These are phyloP conservation scores for Verbena officinalis DNA, from an alignment of 257 asterid genomes.

Conservation along the genomic window DNA sequence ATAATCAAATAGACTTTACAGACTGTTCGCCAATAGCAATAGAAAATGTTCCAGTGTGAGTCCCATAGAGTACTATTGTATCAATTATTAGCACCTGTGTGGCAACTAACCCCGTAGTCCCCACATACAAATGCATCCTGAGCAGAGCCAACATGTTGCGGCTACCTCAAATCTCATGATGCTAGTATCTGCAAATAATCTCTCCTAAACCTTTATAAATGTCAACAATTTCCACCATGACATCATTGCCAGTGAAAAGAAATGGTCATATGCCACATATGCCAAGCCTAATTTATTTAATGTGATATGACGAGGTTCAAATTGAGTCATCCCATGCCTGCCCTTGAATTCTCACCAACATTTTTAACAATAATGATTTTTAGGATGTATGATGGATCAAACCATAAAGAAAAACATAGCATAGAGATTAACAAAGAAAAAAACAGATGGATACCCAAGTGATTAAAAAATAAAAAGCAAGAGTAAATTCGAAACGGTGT, in stretches of 20 bases:
- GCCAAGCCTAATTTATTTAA: not conserved
- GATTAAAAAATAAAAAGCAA: not conserved
- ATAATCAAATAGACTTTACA: constrained; percentile 1
- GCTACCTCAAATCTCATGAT: constrained; percentile 6
- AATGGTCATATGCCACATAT: not conserved
- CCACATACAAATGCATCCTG: not conserved
- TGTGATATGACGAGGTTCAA: not conserved
- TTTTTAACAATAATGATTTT: not conserved
- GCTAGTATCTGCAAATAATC: not conserved
- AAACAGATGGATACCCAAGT: not conserved
- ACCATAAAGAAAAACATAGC: not conserved
- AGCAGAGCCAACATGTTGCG: not conserved
- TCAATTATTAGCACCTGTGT: not conserved
- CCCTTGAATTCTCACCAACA: not conserved
- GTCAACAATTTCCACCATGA: constrained; percentile 7
- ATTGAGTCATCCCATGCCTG: not conserved
- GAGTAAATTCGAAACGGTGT: not conserved
- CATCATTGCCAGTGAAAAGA: too few species aligned
- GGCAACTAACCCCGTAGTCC: constrained; percentile 1
- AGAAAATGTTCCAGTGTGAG: not conserved
- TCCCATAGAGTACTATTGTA: not conserved
- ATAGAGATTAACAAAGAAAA: not conserved
- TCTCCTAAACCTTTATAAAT: not conserved
- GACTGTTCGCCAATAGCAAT: not conserved
- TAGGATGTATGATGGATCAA: not conserved